phyloP scores from a whole-genome alignment of 2,329 filamentous ascomycete genomes.

The Aureobasidium subglaciale region DNA sequence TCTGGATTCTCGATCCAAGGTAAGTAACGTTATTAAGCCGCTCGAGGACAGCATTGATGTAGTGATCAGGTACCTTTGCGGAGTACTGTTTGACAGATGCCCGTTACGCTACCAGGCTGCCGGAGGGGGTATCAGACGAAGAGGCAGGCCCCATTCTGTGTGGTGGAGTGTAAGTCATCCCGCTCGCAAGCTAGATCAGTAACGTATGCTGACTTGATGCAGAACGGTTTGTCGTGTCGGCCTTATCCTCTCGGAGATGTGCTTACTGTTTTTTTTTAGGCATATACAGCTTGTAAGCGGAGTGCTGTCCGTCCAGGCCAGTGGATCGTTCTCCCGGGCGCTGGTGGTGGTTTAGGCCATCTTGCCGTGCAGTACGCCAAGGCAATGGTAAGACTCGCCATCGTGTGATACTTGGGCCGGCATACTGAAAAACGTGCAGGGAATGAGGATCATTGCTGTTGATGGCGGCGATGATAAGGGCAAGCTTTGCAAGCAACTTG shows the following conservation, averaged over 20 bases:
- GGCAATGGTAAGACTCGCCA: slow-evolving; percentile 19
- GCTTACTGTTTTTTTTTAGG: background rate
- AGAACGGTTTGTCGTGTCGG: background rate
- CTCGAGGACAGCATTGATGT: no score
- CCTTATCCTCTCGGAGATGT: no score
- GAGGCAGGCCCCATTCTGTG: slow-evolving; percentile 35
- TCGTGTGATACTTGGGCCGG: background rate
- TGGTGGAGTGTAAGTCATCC: slow-evolving; percentile 29
- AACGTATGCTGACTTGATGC: background rate
- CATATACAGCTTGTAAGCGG: slow-evolving; percentile 28
- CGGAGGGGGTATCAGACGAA: slow-evolving; percentile 31
- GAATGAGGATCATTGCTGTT: slow-evolving; percentile 34
- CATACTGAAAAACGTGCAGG: background rate
- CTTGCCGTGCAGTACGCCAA: slow-evolving; percentile 27
- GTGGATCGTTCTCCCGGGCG: slow-evolving; percentile 34
- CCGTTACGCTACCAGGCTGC: slow-evolving; percentile 30
- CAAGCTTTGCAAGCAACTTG: slow-evolving; percentile 32
- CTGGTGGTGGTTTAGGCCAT: slow-evolving; percentile 27
- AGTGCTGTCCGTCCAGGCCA: slow-evolving; percentile 32
- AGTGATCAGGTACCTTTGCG: slow-evolving; percentile 34
- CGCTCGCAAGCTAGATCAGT: background rate
- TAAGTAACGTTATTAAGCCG: no score
- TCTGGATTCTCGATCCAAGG: slow-evolving; percentile 33
- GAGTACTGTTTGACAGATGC: slow-evolving; percentile 31
- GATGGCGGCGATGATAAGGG: slow-evolving; percentile 33